phyloP scores from a whole-genome alignment of 495 filamentous ascomycete species.

The Aspergillus saccharolyticus region DNA sequence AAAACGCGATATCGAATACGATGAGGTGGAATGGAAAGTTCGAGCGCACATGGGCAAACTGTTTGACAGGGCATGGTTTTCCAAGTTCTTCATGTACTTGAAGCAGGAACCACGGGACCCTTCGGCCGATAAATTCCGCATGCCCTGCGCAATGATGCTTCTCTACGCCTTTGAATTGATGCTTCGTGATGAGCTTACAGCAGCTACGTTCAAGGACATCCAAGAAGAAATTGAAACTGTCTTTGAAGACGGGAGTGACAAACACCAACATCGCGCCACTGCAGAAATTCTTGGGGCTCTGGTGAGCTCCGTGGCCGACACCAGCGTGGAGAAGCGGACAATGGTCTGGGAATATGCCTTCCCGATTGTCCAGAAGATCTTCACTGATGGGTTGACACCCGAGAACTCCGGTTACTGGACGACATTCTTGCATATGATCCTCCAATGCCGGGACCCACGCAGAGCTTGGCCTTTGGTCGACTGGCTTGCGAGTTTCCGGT shows the following conservation, averaged over 20 bases:
- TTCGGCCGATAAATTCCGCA: conserved; percentile 77
- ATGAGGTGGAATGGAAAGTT: conserved; percentile 70
- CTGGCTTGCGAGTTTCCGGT: conserved; percentile 74
- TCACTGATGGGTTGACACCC: conserved; percentile 84
- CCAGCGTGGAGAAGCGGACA: conserved; percentile 60
- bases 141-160: conserved; percentile 77
- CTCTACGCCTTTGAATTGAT: conserved; percentile 86
- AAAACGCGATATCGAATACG: conserved; percentile 67
- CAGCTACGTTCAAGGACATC: conserved; percentile 80
- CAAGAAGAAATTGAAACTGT: conserved; percentile 67
- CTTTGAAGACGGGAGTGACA: conserved; percentile 90
- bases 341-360: conserved; percentile 84
- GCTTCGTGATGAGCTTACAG: conserved; percentile 61
- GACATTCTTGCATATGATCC: conserved; percentile 81
- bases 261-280: conserved; percentile 95
- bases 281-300: conserved; percentile 89
- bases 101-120: conserved; percentile 95
- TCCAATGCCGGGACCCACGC: conserved; percentile 80
- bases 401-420: conserved; percentile 95
- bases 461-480: conserved; percentile 81
- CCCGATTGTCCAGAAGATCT: conserved; percentile 79
- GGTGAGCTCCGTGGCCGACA: conserved; percentile 67
- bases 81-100: conserved; percentile 81
- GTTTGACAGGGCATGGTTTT: conserved; percentile 80
- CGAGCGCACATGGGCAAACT: conserved; percentile 77